Evolutionary conservation across 257 asterid genomes (phyloP).

Genomic region (Ligustrum vulgare): DNA sequence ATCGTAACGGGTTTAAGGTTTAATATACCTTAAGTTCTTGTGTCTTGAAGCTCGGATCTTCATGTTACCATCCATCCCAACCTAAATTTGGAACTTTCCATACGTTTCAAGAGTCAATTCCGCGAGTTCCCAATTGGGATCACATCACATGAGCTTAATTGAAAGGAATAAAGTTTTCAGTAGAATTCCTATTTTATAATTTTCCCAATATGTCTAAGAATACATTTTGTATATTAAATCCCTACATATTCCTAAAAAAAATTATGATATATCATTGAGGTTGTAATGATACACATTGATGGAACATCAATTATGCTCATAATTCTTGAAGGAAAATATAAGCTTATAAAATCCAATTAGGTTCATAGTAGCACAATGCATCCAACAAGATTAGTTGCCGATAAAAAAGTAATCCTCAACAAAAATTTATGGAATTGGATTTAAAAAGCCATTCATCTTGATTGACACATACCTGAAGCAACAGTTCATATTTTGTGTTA

Average conservation of each 20-base stretch:
- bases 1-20: no score
- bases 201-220: neutral
- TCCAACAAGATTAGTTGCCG: neutral
- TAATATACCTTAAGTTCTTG: no score
- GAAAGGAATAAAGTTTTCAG: neutral
- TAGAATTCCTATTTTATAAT: neutral
- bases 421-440: no score
- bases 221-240: neutral
- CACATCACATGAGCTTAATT: neutral
- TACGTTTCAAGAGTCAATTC: no score
- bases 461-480: slow-evolving; percentile 74
- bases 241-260: neutral
- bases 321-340: neutral
- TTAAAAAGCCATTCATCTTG: neutral
- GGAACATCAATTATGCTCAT: neutral
- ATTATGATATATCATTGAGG: neutral
- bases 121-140: no score
- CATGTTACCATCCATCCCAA: no score
- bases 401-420: no score
- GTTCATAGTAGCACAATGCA: neutral
- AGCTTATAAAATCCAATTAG: neutral
- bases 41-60: no score
- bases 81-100: no score
- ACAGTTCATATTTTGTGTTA: slow-evolving; percentile 80
- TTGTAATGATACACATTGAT: neutral